A percentile compares a stretch with the other conserved stretches of the same genome.
phyloP scores from a whole-genome alignment of 257 asterid species.

The Nicotiana tomentosiformis region DNA sequence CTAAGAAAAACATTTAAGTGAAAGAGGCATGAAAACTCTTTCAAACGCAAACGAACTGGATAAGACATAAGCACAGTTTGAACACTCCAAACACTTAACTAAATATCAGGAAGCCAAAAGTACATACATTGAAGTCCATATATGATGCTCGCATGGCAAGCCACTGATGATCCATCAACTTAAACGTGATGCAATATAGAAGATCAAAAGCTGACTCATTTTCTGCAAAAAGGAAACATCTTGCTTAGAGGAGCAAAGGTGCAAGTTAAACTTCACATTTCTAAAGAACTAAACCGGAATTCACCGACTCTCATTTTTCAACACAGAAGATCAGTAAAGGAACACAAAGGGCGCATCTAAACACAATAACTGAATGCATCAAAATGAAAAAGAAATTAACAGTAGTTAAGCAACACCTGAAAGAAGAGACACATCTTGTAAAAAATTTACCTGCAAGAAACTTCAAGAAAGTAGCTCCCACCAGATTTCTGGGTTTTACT shows the following conservation, averaged over 20 bases:
- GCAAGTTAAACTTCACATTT: neutral
- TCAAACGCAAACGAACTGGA: neutral
- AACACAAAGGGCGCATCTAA: neutral
- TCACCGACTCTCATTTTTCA: neutral
- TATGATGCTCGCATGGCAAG: constrained; percentile 96
- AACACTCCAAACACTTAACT: neutral
- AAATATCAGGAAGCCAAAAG: neutral
- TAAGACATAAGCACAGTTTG: neutral
- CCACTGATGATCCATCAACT: constrained; percentile 98
- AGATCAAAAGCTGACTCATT: constrained; percentile 93
- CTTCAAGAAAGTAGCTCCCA: constrained; percentile 93
- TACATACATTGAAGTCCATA: constrained; percentile 94
- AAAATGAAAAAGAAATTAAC: neutral
- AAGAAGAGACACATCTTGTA: neutral
- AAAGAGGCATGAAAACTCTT: neutral
- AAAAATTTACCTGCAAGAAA: constrained; percentile 66
- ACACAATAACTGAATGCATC: neutral
- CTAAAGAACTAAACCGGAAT: neutral
- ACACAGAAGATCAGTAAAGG: neutral
- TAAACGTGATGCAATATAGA: constrained; percentile 89
- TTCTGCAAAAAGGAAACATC: constrained; percentile 39
- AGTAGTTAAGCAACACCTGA: neutral
- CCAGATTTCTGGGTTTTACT: constrained; percentile 88
- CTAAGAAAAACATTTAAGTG: neutral
- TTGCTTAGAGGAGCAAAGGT: constrained; percentile 13